Conservation (phyloP, 139 green algal genomes). For the Mesotaenium endlicherianum region DNA sequence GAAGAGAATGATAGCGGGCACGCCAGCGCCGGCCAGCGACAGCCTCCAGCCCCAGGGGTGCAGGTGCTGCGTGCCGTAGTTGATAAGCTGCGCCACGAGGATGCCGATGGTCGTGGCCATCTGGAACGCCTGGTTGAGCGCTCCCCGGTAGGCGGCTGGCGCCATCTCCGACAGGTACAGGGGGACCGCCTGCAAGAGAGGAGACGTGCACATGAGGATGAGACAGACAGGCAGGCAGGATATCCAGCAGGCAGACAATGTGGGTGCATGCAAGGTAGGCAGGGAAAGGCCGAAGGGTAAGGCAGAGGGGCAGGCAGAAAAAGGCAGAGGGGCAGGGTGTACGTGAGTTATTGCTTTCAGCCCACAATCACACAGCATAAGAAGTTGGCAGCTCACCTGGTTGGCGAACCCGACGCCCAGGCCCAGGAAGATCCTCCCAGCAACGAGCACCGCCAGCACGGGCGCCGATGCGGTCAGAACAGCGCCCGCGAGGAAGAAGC, state of each 20-base stretch:
- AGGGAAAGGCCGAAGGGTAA: too few species aligned
- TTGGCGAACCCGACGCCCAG: conserved; percentile 73
- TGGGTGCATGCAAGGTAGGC: too few species aligned
- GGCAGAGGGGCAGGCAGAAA: too few species aligned
- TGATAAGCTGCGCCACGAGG: conserved; percentile 64
- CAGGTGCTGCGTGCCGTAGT: conserved; percentile 63
- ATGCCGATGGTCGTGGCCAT: conserved; percentile 64
- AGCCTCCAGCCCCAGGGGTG: conserved; percentile 61
- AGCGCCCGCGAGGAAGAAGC: conserved; percentile 61
- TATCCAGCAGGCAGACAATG: too few species aligned
- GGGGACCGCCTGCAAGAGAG: too few species aligned
- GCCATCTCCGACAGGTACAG: conserved; percentile 55
- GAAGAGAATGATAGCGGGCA: conserved; percentile 60
- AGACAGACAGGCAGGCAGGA: too few species aligned
- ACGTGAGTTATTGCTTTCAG: too few species aligned
- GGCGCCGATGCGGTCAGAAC: conserved; percentile 56
- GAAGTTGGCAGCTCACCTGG: background rate
- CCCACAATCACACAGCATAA: background rate
- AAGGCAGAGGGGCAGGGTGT: too few species aligned
- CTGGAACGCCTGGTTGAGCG: conserved; percentile 62
- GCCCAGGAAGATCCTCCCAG: conserved; percentile 70
- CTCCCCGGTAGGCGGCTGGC: conserved; percentile 34
- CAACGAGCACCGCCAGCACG: conserved; percentile 67
- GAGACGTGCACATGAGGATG: too few species aligned
- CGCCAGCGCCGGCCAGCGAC: conserved; percentile 51